These are phyloP conservation scores for Priceomyces castillae DNA, from an alignment of 805 yeast species.

Conservation along the genomic window DNA sequence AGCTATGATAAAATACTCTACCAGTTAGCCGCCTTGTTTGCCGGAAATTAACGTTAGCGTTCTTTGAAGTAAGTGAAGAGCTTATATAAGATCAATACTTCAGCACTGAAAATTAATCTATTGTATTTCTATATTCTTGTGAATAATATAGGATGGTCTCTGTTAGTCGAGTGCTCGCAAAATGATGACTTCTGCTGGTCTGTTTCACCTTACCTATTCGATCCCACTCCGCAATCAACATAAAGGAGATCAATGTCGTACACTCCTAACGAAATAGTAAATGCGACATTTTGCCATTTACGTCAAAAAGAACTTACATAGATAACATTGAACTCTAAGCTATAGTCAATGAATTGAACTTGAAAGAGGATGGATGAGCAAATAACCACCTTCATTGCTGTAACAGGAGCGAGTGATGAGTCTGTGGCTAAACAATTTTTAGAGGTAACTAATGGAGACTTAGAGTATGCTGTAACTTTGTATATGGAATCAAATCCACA, in stretches of 20 bases:
- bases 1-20: background rate
- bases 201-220: background rate
- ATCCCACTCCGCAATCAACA: slow-evolving; percentile 1
- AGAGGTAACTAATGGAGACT: slow-evolving; percentile 70
- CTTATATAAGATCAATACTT: background rate
- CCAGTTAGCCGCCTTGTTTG: background rate
- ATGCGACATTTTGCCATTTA: slow-evolving; percentile 6
- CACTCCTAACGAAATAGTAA: background rate
- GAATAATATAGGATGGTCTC: background rate
- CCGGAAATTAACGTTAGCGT: background rate
- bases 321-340: background rate
- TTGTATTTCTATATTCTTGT: background rate
- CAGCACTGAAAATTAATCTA: background rate
- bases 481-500: slow-evolving; percentile 58
- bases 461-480: slow-evolving; percentile 82
- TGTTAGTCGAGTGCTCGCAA: no score
- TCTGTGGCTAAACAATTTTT: slow-evolving; percentile 71
- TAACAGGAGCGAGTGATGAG: slow-evolving; percentile 72
- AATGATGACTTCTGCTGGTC: background rate
- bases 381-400: slow-evolving; percentile 74
- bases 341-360: background rate
- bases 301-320: background rate
- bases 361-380: slow-evolving; percentile 40
- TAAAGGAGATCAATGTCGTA: slow-evolving; percentile 1
- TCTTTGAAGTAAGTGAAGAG: background rate